Evolutionary conservation across 2,329 filamentous ascomycete species (phyloP), one percentile per base, ranked within the genome.

Genomic region (Phialocephala sp.): DNA sequence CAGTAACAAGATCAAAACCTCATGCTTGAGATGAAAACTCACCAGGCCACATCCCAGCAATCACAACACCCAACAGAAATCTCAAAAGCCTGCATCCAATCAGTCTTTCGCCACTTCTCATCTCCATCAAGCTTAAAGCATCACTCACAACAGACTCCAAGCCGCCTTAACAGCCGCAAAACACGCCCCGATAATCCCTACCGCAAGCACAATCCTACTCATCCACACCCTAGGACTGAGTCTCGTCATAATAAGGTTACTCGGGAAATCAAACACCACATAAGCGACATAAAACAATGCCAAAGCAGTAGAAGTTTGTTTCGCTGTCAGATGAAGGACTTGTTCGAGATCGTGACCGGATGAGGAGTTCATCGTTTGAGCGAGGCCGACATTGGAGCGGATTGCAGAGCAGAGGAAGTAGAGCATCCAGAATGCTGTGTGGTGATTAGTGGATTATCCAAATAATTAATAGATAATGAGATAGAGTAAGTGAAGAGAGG

Each of bases 341-440:
- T 87, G 85, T 71, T 85, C 85, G n/a, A 97, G 86, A 75, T 95
- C 90, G 76, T 97, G 92, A 39, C 85, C 84, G 50, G 85, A 79
- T 20, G 84, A 79, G 36, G 79, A 79, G 79, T 97, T 97, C 93
- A 97, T 97, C 1, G 93, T 97, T 80, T 97, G 92, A n/a, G 93
- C 91, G 71, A 97, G 88, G 68, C 93, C 93, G 70, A 97, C 92
- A 79, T 96, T 97, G 73, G 92, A 95, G 60, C 93, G 89, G 74
- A 97, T 95, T 67, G 92, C 93, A 0, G 93, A 95, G 83, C 92
- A 95, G 69, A 97, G 85, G 76, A 97, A 97, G 80, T 97, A 97
- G 18, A 97, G 84, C 18, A 90, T 78, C 93, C 93, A 97, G 78
- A 97, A 94, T 36, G 93, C 92, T 85, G 68, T 24, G 15, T 39